phyloP scores from a whole-genome alignment of 306 rosid genomes.

The Psophocarpus tetragonolobus region DNA sequence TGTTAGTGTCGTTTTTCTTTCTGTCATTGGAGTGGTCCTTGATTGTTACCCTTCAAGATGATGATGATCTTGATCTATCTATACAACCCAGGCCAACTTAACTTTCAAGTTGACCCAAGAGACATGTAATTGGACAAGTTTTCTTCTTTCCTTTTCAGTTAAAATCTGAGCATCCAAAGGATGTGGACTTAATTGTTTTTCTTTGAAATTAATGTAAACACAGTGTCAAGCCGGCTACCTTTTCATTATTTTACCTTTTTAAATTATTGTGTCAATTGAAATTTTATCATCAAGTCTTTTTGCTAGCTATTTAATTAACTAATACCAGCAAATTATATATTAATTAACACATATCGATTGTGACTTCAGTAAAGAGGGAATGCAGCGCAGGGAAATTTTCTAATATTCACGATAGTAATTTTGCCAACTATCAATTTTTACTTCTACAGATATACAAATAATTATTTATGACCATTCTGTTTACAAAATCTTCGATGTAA shows the following conservation, averaged over 20 bases:
- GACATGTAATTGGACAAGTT: slow-evolving; percentile 5
- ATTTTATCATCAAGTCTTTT: background rate
- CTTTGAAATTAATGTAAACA: background rate
- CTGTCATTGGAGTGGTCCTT: slow-evolving; percentile 18
- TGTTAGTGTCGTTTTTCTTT: background rate
- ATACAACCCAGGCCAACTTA: background rate
- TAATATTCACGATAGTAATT: background rate
- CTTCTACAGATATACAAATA: background rate
- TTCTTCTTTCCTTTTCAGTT: slow-evolving; percentile 13
- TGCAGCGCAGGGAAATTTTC: background rate
- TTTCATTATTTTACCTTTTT: background rate
- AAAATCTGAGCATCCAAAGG: background rate
- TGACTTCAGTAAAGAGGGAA: background rate
- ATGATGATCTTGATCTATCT: background rate
- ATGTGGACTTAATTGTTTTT: background rate
- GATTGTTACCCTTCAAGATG: slow-evolving; percentile 19
- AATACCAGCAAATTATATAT: background rate
- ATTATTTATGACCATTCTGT: background rate
- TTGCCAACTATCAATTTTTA: background rate
- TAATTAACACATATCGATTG: background rate
- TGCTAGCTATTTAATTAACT: background rate
- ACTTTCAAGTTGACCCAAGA: slow-evolving; percentile 21
- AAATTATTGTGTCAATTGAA: background rate
- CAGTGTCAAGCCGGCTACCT: slow-evolving; percentile 4
- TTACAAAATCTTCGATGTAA: background rate